Percentiles rank a stretch among this genome's conserved stretches.
Evolutionary conservation across 1,284 basidiomycete genomes (phyloP).

Genomic region (Malassezia slooffiae): DNA sequence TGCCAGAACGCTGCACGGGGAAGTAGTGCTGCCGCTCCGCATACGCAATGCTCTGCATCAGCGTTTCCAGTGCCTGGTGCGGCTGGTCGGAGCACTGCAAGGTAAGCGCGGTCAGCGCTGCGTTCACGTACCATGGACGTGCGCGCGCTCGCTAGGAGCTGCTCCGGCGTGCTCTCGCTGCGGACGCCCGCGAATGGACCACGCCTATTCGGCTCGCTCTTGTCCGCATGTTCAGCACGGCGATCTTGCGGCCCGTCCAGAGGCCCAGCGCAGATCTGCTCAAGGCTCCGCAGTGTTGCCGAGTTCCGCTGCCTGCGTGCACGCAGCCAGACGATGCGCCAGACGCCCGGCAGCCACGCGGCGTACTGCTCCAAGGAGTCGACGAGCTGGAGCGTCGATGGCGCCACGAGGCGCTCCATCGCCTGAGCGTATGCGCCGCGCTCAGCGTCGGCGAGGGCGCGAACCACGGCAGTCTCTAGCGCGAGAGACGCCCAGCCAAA

Average conservation of each 20-base stretch:
- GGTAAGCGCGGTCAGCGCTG: too few relatives aligned
- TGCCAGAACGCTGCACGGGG: conserved; percentile 8
- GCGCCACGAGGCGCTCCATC: background rate
- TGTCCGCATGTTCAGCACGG: too few relatives aligned
- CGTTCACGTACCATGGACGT: too few relatives aligned
- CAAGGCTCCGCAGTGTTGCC: conserved; percentile 4
- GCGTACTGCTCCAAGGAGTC: background rate
- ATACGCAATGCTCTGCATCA: conserved; percentile 5
- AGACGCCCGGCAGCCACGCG: conserved; percentile 6
- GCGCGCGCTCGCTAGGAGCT: too few relatives aligned
- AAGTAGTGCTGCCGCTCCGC: conserved; percentile 8
- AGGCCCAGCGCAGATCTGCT: background rate
- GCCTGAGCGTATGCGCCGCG: conserved; percentile 7
- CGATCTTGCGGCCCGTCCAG: too few relatives aligned
- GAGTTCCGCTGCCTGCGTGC: conserved; percentile 6
- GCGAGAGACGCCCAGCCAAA: too few relatives aligned
- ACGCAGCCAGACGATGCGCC: conserved; percentile 5
- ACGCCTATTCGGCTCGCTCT: too few relatives aligned
- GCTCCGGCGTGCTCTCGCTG: too few relatives aligned
- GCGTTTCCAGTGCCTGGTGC: conserved; percentile 2
- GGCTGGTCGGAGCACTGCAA: conserved; percentile 7
- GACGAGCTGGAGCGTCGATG: background rate
- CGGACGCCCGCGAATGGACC: too few relatives aligned
- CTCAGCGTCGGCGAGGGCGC: conserved; percentile 6
- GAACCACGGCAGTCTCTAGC: background rate